Evolutionary conservation across 169 alveolate genomes (phyloP).

Genomic region (Babesia bovis): DNA sequence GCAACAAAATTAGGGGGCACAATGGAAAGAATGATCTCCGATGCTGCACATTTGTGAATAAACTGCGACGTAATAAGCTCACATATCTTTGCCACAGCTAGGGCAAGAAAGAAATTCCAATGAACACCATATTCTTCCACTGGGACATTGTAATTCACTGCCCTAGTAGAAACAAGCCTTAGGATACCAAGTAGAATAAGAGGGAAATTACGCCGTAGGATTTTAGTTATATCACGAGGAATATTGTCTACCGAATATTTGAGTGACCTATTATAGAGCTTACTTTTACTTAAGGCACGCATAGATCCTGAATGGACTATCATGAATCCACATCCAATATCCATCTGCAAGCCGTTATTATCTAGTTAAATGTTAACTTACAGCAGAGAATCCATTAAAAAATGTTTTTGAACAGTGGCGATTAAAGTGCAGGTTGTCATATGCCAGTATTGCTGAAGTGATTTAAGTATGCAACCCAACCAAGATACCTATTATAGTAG

Average conservation of each 20-base stretch:
- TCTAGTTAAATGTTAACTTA: background rate
- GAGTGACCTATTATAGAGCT: background rate
- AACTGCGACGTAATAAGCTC: background rate
- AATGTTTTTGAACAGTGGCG: slow-evolving; percentile 48
- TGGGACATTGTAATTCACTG: slow-evolving; percentile 29
- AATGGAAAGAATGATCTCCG: slow-evolving; percentile 3
- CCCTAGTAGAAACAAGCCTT: slow-evolving; percentile 26
- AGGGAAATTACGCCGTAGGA: slow-evolving; percentile 21
- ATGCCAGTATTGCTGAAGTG: slow-evolving; percentile 52
- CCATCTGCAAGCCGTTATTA: slow-evolving; percentile 30
- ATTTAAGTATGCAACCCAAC: background rate
- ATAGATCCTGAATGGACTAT: slow-evolving; percentile 47
- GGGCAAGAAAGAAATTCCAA: slow-evolving; percentile 51
- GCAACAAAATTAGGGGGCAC: background rate
- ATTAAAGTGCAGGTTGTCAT: slow-evolving; percentile 46
- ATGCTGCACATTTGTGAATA: too few relatives aligned
- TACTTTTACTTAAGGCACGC: slow-evolving; percentile 32
- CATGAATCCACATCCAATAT: slow-evolving; percentile 57
- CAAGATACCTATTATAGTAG: slow-evolving; percentile 26
- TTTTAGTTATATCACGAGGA: background rate
- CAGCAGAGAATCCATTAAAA: slow-evolving; percentile 52
- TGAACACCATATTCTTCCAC: slow-evolving; percentile 60
- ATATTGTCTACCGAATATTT: background rate
- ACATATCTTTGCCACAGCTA: slow-evolving; percentile 47
- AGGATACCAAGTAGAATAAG: slow-evolving; percentile 34